Percentiles rank a stretch among this genome's conserved stretches.
These are phyloP conservation scores for Diplodia mutila DNA, from an alignment of 2,329 filamentous ascomycete species.

Conservation along the genomic window DNA sequence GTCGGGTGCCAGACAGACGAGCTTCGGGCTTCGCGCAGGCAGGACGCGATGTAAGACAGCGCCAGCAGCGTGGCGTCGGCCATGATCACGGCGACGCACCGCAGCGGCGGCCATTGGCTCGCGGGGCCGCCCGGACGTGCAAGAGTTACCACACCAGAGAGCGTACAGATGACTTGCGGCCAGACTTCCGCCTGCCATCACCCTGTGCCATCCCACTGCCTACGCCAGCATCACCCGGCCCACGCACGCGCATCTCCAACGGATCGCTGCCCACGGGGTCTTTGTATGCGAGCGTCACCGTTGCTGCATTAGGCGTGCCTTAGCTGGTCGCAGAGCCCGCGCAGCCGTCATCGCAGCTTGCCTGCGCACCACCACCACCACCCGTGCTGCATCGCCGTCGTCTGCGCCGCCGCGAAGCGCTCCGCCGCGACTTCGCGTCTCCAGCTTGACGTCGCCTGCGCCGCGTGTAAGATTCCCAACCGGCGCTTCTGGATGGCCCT, in stretches of 20 bases:
- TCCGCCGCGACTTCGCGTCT: slow-evolving; percentile 18
- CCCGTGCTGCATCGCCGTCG: slow-evolving; percentile 14
- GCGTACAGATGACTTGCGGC: slow-evolving; percentile 18
- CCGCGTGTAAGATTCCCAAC: slow-evolving; percentile 3
- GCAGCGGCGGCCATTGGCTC: slow-evolving; percentile 8
- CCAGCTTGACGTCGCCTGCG: slow-evolving; percentile 13
- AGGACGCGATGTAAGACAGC: not conserved
- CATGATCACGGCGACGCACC: not conserved
- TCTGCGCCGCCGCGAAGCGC: slow-evolving; percentile 17
- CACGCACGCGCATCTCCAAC: slow-evolving; percentile 19
- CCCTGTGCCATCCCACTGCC: slow-evolving; percentile 1
- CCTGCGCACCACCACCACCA: slow-evolving; percentile 7
- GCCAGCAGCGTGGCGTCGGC: slow-evolving; percentile 9
- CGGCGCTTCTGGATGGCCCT: slow-evolving; percentile 21
- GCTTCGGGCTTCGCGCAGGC: not conserved
- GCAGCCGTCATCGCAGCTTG: slow-evolving; percentile 10
- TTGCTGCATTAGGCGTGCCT: slow-evolving; percentile 25
- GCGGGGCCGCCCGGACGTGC: slow-evolving; percentile 12
- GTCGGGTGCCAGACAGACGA: not conserved
- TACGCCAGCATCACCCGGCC: slow-evolving; percentile 6
- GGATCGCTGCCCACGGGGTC: slow-evolving; percentile 22
- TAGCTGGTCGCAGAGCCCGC: slow-evolving; percentile 20
- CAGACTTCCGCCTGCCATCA: slow-evolving; percentile 20
- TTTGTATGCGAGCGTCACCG: slow-evolving; percentile 25
- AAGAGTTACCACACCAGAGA: slow-evolving; percentile 30